Conservation (phyloP, 1,139 yeast species). For the Blastobotrys arbuscula region DNA sequence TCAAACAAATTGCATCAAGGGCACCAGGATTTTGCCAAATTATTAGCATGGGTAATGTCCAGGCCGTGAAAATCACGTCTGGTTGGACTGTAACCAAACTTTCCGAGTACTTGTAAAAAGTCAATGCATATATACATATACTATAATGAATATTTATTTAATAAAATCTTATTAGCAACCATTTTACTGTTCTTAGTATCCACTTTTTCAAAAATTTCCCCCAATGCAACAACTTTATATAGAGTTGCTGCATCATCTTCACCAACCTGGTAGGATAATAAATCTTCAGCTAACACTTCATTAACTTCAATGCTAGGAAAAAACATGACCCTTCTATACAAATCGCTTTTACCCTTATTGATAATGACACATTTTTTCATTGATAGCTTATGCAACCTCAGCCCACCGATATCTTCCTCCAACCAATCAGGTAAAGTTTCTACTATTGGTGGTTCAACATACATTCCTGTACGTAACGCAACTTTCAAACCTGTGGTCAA, state of each 20-base stretch:
- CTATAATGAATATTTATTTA: not conserved
- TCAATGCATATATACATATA: not conserved
- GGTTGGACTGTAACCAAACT: constrained; percentile 10
- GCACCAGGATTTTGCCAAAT: constrained; percentile 14
- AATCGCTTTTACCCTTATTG: not conserved
- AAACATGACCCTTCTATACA: not conserved
- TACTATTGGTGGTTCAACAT: too few relatives aligned
- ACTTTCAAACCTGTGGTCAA: not conserved
- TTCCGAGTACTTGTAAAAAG: not conserved
- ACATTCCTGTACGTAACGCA: not conserved
- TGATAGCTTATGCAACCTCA: not conserved
- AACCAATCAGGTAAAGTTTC: not conserved
- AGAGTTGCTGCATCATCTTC: not conserved
- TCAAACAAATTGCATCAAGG: constrained; percentile 5
- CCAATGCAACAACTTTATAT: not conserved
- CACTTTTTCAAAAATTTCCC: not conserved
- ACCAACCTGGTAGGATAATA: not conserved
- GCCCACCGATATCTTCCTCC: not conserved
- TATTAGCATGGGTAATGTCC: constrained; percentile 10
- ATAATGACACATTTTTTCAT: not conserved
- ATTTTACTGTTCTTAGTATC: not conserved
- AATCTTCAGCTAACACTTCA: not conserved
- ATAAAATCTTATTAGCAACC: not conserved
- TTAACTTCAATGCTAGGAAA: not conserved
- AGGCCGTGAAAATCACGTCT: constrained; percentile 12